Evolutionary conservation across 768 basidiomycete species (phyloP).

Genomic region (Antrodiella citrinella): DNA sequence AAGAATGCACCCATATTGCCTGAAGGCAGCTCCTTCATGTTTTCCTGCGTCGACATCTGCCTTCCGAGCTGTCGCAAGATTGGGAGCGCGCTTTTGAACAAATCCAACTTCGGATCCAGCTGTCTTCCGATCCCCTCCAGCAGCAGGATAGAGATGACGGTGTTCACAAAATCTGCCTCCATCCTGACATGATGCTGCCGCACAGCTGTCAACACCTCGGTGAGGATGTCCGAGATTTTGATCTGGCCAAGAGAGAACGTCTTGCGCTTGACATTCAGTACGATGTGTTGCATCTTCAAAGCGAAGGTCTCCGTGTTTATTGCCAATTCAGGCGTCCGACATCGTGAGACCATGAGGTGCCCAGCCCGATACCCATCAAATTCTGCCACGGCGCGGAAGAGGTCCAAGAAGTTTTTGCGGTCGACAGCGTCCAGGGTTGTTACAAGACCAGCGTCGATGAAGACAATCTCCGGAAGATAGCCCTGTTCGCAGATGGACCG

Average conservation of each 20-base stretch:
- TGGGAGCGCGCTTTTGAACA: slow-evolving; percentile 93
- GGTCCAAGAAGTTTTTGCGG: slow-evolving; percentile 89
- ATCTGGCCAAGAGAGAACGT: slow-evolving; percentile 97
- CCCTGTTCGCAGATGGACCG: slow-evolving; percentile 53
- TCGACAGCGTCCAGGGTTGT: slow-evolving; percentile 80
- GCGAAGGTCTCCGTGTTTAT: slow-evolving; percentile 93
- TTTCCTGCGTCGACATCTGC: slow-evolving; percentile 78
- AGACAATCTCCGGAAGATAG: slow-evolving; percentile 89
- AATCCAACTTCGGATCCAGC: slow-evolving; percentile 83
- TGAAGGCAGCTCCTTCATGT: slow-evolving; percentile 51
- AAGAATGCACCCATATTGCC: slow-evolving; percentile 78
- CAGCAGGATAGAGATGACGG: slow-evolving; percentile 87
- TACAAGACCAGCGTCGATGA: slow-evolving; percentile 94
- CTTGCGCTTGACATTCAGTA: slow-evolving; percentile 88
- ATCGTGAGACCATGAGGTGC: slow-evolving; percentile 93
- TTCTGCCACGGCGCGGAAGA: slow-evolving; percentile 91
- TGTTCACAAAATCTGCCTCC: slow-evolving; percentile 98
- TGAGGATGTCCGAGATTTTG: slow-evolving; percentile 89
- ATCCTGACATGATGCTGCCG: slow-evolving; percentile 93
- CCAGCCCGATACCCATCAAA: slow-evolving; percentile 97
- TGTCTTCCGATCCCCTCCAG: slow-evolving; percentile 95
- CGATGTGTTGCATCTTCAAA: slow-evolving; percentile 94
- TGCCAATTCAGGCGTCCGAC: slow-evolving; percentile 82
- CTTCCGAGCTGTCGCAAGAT: slow-evolving; percentile 87
- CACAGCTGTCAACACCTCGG: slow-evolving; percentile 80